Base-by-base conservation (phyloP, 2,329 filamentous ascomycete genomes). In the Cryphonectria radicalis region DNA sequence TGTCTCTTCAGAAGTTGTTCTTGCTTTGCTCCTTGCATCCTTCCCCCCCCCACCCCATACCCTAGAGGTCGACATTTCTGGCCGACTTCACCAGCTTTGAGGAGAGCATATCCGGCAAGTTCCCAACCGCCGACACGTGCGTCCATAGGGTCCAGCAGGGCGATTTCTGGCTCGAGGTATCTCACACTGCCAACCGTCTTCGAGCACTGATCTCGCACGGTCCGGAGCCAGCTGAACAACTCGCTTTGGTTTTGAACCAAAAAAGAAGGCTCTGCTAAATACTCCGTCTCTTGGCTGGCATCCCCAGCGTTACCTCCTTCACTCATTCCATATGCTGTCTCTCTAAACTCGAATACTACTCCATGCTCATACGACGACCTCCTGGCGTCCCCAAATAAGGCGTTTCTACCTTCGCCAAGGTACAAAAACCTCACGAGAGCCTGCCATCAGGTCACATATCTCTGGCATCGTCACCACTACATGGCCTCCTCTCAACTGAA, bases 401-500 rank as follows among this genome's bases (percentile, higher is more conserved):
- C 25, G 11, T 32, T 11, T 65, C 40, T 50, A 50, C 63, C 28
- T 43, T 65, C 40, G 40, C 63, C 42, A 63, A 50, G 42, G 28
- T 65, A 32, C 7, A 5, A 25, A 28, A 25, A 28, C 13, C 37
- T 43, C 28, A 28, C 59, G 17, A 68, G 4, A 50, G 42, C 22
- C 28, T 53, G 28, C 25, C 25, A 53, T 10, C 43, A 22, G 43
- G 53, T 46, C 40, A 50, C 43, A 10, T 14, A 37, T 25, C 7
- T 14, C 28, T 32, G 17, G 28, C 42, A 14, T 43, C 40, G 43
- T 35, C 42, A 50, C 25, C 6, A 13, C 25, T 65, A 46, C 46
- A 71, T 69, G 69, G 43, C 62, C 66, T 55, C 53, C 19, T 14
- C 59, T 70, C 66, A 69, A 63, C 22, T 43, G 25, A 72, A 77